Evolutionary conservation across 73 alveolate species (phyloP), one percentile per base, ranked within the genome.

Genomic region (Urostyla sp.): DNA sequence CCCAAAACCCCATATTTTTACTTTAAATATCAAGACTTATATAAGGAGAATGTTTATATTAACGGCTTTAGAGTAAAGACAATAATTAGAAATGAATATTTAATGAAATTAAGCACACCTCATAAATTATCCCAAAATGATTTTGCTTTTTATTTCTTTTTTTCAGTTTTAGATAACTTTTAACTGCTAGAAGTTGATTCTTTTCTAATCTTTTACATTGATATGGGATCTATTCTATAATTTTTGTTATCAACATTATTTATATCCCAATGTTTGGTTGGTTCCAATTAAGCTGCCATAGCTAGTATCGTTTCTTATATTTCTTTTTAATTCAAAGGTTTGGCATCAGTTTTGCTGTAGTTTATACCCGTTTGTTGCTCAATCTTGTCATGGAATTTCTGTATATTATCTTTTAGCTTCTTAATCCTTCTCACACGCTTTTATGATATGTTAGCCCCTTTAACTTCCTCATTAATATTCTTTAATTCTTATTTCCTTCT

Each of bases 101-200:
- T n/a, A n/a, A n/a, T n/a, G n/a, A n/a, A n/a, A n/a, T n/a, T n/a
- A n/a, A n/a, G n/a, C n/a, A n/a, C n/a, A n/a, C n/a, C n/a, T 60
- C 80, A 66, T 28, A 69, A 38, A 24, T 27, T 69, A 11, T 53
- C 59, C 83, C 83, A 69, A 69, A 69, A 69, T 10, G 34, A 18
- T 36, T 46, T 1, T 24, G 83, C 44, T 28, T 36, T 69, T n/a
- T 69, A 67, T 23, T 69, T 24, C 20, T 69, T 69, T 11, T 37
- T 44, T 24, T 69, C 83, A 10, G 51, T 11, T 27, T 66, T 66
- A 45, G 57, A 43, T 11, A 1, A 20, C 4, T 23, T 34, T 24
- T 36, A n/a, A 5, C 55, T 45, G 15, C 18, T 16, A 27, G 38
- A 34, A 4, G 24, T 45, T 30, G 21, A 34, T 10, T 69, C 16